Conservation (phyloP, 2,329 filamentous ascomycete genomes). For the Geosmithia flava region DNA sequence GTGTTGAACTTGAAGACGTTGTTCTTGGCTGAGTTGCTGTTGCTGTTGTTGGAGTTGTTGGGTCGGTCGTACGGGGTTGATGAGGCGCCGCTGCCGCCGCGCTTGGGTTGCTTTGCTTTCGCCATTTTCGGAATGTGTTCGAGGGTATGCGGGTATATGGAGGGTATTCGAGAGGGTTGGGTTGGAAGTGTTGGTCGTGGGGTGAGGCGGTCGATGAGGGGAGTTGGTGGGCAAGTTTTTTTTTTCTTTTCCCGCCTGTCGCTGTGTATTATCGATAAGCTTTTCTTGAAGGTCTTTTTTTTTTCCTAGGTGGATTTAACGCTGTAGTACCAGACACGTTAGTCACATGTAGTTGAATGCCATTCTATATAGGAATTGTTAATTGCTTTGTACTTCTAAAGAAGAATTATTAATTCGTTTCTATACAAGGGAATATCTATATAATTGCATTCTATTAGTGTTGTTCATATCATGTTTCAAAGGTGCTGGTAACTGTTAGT, state of each 20-base stretch:
- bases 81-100: conserved; percentile 33
- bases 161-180: not conserved
- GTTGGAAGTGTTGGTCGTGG: conserved; percentile 3
- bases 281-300: not conserved
- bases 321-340: no score
- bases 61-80: conserved; percentile 29
- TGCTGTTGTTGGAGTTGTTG: conserved; percentile 7
- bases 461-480: no score
- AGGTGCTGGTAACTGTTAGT: no score
- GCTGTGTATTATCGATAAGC: conserved; percentile 9
- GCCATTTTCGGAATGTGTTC: conserved; percentile 27
- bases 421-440: no score
- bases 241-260: conserved; percentile 11
- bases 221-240: not conserved
- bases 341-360: no score
- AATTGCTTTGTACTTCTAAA: no score
- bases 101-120: conserved; percentile 39
- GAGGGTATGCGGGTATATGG: not conserved
- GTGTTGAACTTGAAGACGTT: conserved; percentile 98
- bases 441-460: no score
- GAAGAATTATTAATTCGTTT: no score
- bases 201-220: not conserved
- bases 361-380: no score
- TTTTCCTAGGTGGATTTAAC: not conserved
- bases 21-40: conserved; percentile 36